Evolutionary conservation across 139 green algal species (phyloP).

Genomic region (Chlamydomonas sp.): DNA sequence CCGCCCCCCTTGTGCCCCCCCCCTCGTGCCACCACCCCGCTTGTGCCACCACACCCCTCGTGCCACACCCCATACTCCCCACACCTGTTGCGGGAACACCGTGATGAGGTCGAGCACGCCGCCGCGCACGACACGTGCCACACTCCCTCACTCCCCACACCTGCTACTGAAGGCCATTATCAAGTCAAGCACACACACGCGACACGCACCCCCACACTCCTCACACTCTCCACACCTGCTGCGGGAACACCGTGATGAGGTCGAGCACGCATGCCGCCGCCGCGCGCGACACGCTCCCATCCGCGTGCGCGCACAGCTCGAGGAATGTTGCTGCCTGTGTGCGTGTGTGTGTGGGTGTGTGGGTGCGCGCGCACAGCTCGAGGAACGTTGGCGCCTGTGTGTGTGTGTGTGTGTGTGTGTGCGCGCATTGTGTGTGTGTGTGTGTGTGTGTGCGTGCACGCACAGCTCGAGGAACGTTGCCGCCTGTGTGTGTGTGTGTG

Average conservation of each 20-base stretch:
- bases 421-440: background rate
- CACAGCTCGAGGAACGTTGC: background rate
- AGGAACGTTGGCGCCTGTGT: background rate
- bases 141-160: background rate
- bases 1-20: too few species aligned
- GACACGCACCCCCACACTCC: background rate
- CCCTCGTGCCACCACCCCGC: too few species aligned
- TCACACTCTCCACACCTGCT: too few species aligned
- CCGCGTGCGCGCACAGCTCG: slow-evolving; percentile 40
- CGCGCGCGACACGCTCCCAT: slow-evolving; percentile 29
- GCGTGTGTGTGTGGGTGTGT: background rate
- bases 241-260: slow-evolving; percentile 20
- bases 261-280: slow-evolving; percentile 30
- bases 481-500: background rate
- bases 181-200: slow-evolving; percentile 10
- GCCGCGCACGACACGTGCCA: background rate
- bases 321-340: slow-evolving; percentile 18
- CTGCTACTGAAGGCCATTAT: background rate
- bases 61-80: background rate
- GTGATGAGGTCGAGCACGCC: background rate
- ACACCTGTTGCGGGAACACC: background rate
- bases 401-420: background rate
- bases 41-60: background rate
- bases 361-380: too few species aligned
- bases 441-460: too few species aligned